Percentiles rank a stretch among this genome's conserved stretches.
Conservation (phyloP, 768 basidiomycete species). For the Mycena venus region DNA sequence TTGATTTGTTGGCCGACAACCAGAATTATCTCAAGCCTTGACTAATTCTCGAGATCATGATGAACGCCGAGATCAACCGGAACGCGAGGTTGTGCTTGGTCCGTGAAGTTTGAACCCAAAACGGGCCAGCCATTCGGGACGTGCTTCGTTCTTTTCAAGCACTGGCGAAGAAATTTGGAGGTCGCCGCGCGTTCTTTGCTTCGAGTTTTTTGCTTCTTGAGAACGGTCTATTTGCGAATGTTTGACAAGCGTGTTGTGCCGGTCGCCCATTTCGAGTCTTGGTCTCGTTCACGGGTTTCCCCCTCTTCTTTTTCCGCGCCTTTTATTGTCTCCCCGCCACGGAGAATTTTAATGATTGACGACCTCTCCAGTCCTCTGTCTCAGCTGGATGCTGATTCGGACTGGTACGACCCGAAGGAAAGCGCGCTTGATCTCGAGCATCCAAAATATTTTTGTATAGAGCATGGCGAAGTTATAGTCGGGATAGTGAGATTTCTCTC, state of each 20-base stretch:
- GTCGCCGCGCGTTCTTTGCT: neutral
- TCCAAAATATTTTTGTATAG: slow-evolving; percentile 28
- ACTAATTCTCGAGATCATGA: neutral
- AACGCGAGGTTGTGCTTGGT: neutral
- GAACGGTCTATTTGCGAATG: neutral
- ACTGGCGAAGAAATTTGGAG: neutral
- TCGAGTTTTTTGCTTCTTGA: neutral
- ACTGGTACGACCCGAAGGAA: slow-evolving; percentile 34
- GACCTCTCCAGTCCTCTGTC: slow-evolving; percentile 12
- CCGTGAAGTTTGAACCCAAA: slow-evolving; percentile 9
- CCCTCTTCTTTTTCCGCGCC: neutral
- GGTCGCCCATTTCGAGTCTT: neutral
- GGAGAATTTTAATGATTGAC: neutral
- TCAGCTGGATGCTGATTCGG: neutral
- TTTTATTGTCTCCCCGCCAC: neutral
- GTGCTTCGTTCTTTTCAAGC: neutral
- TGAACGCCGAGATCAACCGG: slow-evolving; percentile 3
- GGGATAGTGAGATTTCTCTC: slow-evolving; percentile 23
- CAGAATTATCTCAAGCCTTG: neutral
- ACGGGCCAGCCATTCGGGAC: neutral
- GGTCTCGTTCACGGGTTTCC: neutral
- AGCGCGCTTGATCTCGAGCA: slow-evolving; percentile 22
- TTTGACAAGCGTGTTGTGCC: neutral
- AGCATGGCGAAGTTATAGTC: slow-evolving; percentile 28
- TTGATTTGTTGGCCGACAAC: neutral